Base-by-base conservation (phyloP, 495 filamentous ascomycete species). In the Xanthoparmelia taractica region DNA sequence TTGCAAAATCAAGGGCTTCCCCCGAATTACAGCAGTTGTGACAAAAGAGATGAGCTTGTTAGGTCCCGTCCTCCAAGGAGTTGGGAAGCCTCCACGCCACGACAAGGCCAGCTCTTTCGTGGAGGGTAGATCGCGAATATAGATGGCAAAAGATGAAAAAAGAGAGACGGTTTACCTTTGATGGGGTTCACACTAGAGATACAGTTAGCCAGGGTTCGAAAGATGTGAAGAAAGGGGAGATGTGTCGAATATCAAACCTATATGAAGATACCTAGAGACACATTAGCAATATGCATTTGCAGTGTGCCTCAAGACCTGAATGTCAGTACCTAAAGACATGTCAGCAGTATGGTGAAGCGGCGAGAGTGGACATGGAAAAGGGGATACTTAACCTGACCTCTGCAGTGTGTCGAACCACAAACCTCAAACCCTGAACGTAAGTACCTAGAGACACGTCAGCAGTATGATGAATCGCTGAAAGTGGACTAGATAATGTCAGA, bases 91-190 rank as follows among this genome's bases (percentile, higher is more conserved):
- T 54, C 50, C 50, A 54, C 50, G 50, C 50, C 50, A 54, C 50
- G 50, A 54, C 50, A 54, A 54, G 50, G 50, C 50, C 50, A 54
- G 50, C 50, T 54, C 50, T 54, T 34, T 54, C 50, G 50, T 54
- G 50, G 50, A 54, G 50, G 50, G 29, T 54, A 54, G 7, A 54
- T 54, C 50, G 50, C 50, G 50, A 33, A 33, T 54, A 20, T 54
- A 54, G 50, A 54, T 54, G 50, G 29, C 17, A 33, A 33, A 0
- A 31, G 13, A 54, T 54, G 50, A 54, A 54, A 29, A 18, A 33
- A 33, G 18, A n/a, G 50, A 31, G 29, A 54, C 10, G 17, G 33
- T 29, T 33, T 54, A 54, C 15, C 29, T 18, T 33, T 33, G 50
- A 52, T 8, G 48, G 27, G 5, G 48, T 29, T 0, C 23, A 48